Percentiles rank a stretch among this genome's conserved stretches.
Evolutionary conservation across 345 rosid species (phyloP).

Genomic region (Dimocarpus longan): DNA sequence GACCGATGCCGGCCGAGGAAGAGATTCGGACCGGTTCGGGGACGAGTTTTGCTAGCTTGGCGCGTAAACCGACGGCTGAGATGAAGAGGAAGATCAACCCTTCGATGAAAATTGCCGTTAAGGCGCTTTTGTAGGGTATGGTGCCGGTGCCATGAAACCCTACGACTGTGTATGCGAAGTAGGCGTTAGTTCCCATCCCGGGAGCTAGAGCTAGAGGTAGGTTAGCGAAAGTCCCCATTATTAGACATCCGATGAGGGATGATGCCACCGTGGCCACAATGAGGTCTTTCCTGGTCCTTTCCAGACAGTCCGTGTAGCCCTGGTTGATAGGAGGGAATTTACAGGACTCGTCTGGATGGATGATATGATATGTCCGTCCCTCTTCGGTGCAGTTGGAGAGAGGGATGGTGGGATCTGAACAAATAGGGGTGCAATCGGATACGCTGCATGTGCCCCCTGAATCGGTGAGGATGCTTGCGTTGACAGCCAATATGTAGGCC

Average conservation of each 20-base stretch:
- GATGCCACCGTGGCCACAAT: conserved; percentile 29
- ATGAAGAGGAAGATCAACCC: conserved; percentile 31
- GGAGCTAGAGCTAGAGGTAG: conserved; percentile 35
- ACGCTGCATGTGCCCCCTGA: conserved; percentile 30
- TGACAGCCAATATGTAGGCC: conserved; percentile 33
- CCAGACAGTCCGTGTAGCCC: conserved; percentile 24
- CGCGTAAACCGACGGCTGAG: conserved; percentile 24
- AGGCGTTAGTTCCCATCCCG: conserved; percentile 31
- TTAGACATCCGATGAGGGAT: conserved; percentile 24
- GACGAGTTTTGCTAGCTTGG: conserved; percentile 22
- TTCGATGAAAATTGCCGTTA: conserved; percentile 27
- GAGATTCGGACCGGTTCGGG: conserved; percentile 25
- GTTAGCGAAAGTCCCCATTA: conserved; percentile 32
- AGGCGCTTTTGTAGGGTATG: conserved; percentile 26
- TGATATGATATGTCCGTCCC: not conserved
- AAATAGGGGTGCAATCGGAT: conserved; percentile 14
- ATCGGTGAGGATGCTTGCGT: conserved; percentile 28
- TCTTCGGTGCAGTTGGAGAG: conserved; percentile 10
- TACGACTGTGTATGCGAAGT: conserved; percentile 33
- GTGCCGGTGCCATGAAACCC: conserved; percentile 33
- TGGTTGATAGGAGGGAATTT: conserved; percentile 27
- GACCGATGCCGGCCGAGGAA: conserved; percentile 24
- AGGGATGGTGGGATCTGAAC: conserved; percentile 13
- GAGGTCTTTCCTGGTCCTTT: conserved; percentile 22
- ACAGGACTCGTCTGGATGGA: conserved; percentile 14